phyloP scores from a whole-genome alignment of 2,329 filamentous ascomycete species.

The Mycogone perniciosa region DNA sequence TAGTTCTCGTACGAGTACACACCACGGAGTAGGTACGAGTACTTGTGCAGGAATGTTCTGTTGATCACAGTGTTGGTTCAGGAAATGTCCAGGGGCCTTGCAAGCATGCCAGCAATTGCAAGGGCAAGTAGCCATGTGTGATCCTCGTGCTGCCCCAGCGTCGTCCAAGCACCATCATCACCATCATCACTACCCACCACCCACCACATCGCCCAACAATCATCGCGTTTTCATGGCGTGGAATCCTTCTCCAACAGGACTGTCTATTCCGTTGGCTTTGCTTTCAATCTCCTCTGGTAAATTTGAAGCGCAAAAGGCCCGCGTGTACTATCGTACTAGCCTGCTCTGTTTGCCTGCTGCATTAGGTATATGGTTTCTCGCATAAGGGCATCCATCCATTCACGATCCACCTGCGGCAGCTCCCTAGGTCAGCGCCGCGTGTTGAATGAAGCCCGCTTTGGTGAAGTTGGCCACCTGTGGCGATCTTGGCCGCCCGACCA shows the following conservation, averaged over 20 bases:
- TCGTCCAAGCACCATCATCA: background rate
- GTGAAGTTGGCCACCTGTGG: constrained; percentile 7
- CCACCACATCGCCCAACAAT: background rate
- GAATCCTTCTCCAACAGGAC: too few species aligned
- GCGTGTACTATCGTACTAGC: background rate
- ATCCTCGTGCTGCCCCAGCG: constrained; percentile 8
- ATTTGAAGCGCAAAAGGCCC: too few species aligned
- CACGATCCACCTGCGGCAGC: constrained; percentile 9
- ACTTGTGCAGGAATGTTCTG: background rate
- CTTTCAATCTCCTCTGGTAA: too few species aligned
- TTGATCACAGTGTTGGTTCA: background rate
- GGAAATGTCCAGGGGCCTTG: background rate
- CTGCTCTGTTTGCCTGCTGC: background rate
- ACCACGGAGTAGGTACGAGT: too few species aligned
- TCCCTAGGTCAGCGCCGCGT: background rate
- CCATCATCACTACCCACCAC: background rate
- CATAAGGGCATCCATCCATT: background rate
- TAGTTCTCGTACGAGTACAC: too few species aligned
- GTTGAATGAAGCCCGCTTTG: background rate
- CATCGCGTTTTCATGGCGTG: too few species aligned
- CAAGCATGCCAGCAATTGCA: background rate
- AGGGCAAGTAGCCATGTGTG: constrained; percentile 9
- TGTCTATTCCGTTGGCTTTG: too few species aligned
- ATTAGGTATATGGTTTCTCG: background rate
- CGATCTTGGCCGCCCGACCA: constrained; percentile 7